These are phyloP conservation scores for Brassica incana DNA, from an alignment of 345 rosid species.

Conservation along the genomic window DNA sequence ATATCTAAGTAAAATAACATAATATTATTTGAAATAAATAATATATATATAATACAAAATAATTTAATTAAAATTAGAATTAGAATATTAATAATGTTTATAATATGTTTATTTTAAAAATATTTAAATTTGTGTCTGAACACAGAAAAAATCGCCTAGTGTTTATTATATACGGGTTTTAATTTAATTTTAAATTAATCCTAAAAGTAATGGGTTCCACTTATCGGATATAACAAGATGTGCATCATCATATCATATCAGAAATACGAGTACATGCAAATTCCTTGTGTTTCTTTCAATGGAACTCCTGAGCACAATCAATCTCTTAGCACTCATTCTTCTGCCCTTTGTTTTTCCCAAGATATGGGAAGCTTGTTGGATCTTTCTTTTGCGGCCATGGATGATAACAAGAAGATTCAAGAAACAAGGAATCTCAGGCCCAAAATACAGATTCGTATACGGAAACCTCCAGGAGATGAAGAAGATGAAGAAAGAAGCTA, in stretches of 20 bases:
- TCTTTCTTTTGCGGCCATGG: conserved; percentile 5
- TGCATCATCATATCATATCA: not conserved
- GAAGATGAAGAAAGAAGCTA: conserved; percentile 11
- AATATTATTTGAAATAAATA: too few relatives aligned
- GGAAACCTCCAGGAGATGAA: conserved; percentile 5
- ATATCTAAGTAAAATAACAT: too few relatives aligned
- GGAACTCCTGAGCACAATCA: not conserved
- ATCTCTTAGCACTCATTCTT: conserved; percentile 8
- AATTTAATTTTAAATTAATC: too few relatives aligned
- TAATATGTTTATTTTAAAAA: too few relatives aligned
- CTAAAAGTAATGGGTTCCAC: too few relatives aligned
- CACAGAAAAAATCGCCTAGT: too few relatives aligned
- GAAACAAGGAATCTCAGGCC: conserved; percentile 15
- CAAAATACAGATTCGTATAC: conserved; percentile 4
- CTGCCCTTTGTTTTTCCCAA: conserved; percentile 1
- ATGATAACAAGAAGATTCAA: conserved; percentile 1
- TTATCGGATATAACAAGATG: not conserved
- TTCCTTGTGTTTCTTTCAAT: not conserved
- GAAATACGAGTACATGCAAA: not conserved
- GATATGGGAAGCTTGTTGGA: not conserved
- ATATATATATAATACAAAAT: too few relatives aligned
- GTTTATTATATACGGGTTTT: too few relatives aligned
- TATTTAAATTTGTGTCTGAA: too few relatives aligned
- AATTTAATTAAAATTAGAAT: too few relatives aligned
- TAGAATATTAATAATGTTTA: too few relatives aligned